Percentiles rank a stretch among this genome's conserved stretches.
phyloP scores from a whole-genome alignment of 108 stramenopile species.

The Pseudonitzschia multiseries region DNA sequence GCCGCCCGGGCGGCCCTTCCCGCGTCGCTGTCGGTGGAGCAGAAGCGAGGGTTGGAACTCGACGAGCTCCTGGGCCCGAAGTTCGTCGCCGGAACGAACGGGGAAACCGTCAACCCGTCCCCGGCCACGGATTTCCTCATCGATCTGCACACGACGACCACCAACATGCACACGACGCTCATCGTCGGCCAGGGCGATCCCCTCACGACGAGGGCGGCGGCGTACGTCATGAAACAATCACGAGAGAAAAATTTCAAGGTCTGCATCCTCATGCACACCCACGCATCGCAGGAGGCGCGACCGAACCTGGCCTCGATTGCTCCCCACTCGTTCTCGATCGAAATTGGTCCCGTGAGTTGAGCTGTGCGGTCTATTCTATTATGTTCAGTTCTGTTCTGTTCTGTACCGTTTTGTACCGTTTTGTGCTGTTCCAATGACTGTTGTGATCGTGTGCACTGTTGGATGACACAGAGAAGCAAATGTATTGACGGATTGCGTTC shows the following conservation, averaged over 20 bases:
- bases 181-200: slow-evolving; percentile 72
- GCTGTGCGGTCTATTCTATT: too few species aligned
- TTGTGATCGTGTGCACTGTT: too few species aligned
- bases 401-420: background rate
- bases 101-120: slow-evolving; percentile 1
- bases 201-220: slow-evolving; percentile 70
- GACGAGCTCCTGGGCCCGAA: slow-evolving; percentile 77
- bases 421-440: too few species aligned
- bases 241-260: slow-evolving; percentile 25
- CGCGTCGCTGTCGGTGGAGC: slow-evolving; percentile 43
- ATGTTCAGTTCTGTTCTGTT: too few species aligned
- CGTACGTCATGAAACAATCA: slow-evolving; percentile 66
- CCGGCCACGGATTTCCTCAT: slow-evolving; percentile 63
- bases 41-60: slow-evolving; percentile 64
- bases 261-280: slow-evolving; percentile 63
- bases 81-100: background rate
- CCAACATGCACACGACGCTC: slow-evolving; percentile 80
- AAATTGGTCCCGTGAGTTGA: slow-evolving; percentile 61
- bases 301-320: slow-evolving; percentile 73
- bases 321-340: slow-evolving; percentile 72
- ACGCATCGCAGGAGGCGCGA: slow-evolving; percentile 50
- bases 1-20: background rate
- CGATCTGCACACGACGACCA: slow-evolving; percentile 83
- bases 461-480: too few species aligned
- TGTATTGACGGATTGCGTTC: too few species aligned